Evolutionary conservation across 75 land plant species (phyloP).

Genomic region (Picea glauca): DNA sequence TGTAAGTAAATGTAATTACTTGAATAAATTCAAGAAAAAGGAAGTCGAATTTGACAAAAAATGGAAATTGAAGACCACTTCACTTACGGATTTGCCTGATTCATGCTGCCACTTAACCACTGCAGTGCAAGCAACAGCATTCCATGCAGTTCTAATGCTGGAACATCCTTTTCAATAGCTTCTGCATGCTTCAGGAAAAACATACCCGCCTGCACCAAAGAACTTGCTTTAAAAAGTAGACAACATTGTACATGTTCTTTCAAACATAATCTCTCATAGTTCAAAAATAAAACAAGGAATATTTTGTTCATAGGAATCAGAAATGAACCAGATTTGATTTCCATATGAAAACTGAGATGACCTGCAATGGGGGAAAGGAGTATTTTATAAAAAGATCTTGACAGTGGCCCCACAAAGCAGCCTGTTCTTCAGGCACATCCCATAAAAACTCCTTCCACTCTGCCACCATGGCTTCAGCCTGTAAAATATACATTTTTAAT

Average conservation of each 20-base stretch:
- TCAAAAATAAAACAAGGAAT: neutral
- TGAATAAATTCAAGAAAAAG: neutral
- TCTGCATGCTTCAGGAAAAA: slow-evolving; percentile 98
- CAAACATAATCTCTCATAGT: neutral
- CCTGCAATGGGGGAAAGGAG: slow-evolving; percentile 84
- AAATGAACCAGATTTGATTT: neutral
- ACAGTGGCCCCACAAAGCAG: slow-evolving; percentile 92
- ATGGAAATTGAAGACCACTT: neutral
- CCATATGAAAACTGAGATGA: slow-evolving; percentile 7
- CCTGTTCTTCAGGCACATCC: slow-evolving; percentile 96
- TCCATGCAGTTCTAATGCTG: slow-evolving; percentile 83
- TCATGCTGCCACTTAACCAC: slow-evolving; percentile 95
- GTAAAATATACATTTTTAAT: slow-evolving; percentile 8
- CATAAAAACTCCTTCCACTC: slow-evolving; percentile 98
- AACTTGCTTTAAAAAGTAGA: slow-evolving; percentile 8
- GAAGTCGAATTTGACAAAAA: neutral
- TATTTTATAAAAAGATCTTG: slow-evolving; percentile 76
- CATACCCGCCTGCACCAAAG: slow-evolving; percentile 68
- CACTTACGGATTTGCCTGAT: slow-evolving; percentile 71
- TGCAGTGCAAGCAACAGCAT: slow-evolving; percentile 82
- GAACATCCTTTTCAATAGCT: slow-evolving; percentile 75
- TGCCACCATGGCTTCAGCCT: slow-evolving; percentile 97
- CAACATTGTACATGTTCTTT: neutral
- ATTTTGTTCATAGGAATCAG: neutral
- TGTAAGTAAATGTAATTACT: neutral